Conservation (phyloP, 495 filamentous ascomycete species). For the Penicillium cinerascens region DNA sequence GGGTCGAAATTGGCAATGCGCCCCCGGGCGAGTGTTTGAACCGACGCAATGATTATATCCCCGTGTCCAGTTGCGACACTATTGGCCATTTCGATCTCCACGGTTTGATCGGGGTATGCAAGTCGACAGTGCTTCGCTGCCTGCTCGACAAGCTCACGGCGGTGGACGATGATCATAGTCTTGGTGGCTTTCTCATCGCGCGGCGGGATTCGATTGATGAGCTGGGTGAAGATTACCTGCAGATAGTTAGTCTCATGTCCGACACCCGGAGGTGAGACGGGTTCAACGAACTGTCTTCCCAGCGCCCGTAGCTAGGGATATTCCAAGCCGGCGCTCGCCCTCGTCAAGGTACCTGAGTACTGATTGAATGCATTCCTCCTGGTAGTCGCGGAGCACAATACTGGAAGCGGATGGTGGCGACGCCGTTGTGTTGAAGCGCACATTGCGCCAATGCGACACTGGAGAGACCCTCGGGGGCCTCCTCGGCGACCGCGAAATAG, state of each 20-base stretch:
- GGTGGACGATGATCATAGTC: constrained; percentile 88
- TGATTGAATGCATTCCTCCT: constrained; percentile 86
- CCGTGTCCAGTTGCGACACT: constrained; percentile 68
- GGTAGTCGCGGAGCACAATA: constrained; percentile 68
- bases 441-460: background rate
- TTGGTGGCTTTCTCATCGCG: constrained; percentile 58
- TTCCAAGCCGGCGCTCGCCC: constrained; percentile 77
- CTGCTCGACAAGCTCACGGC: constrained; percentile 93
- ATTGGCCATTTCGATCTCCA: constrained; percentile 90
- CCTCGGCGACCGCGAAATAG: constrained; percentile 17
- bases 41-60: constrained; percentile 92
- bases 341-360: constrained; percentile 67
- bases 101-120: constrained; percentile 71
- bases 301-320: constrained; percentile 87
- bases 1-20: constrained; percentile 81
- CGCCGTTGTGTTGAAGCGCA: constrained; percentile 30
- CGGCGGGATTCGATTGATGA: constrained; percentile 74
- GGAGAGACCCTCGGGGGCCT: constrained; percentile 3
- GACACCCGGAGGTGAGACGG: background rate
- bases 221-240: constrained; percentile 91
- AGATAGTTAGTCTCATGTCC: background rate
- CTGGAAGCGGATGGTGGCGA: constrained; percentile 19
- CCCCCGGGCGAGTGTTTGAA: constrained; percentile 71
- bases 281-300: constrained; percentile 74
- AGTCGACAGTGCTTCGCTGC: constrained; percentile 76